Base-by-base conservation (phyloP, 2,329 filamentous ascomycete species). In the Sordariomycetes sp. region DNA sequence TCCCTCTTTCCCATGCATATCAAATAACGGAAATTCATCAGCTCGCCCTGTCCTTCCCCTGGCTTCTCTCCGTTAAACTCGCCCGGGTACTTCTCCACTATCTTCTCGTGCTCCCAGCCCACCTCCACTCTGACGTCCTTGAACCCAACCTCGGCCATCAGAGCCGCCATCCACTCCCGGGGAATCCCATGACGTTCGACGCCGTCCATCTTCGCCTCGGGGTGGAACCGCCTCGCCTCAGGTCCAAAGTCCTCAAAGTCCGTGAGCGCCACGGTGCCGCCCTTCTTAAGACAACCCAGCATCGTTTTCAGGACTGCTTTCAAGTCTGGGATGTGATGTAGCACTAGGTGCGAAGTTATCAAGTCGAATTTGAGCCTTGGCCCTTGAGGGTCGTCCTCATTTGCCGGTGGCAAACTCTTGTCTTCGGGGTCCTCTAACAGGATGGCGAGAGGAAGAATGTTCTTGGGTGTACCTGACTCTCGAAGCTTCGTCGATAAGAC, bases 161-260 rank as follows among this genome's bases (percentile, higher is more conserved):
- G 55, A 3, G 25, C 17, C 2, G 48, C 55, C n/a, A 78, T 72
- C 59, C 72, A 72, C 0, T 61, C 62, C 34, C 67, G 65, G 28
- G 67, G 64, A 42, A 82, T 74, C 1, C 79, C 79, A 64, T 82
- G 77, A 54, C 76, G 65, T 65, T 80, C 76, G 1, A 82, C 79
- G 1, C 77, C 78, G 0, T 69, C 69, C 70, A 80, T 74, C 65
- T 78, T 80, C 24, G 62, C 62, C 61, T 72, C 67, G 0, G 79
- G 74, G 65, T 83, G 79, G 62, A 82, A 82, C 53, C 65, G 66
- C 35, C 73, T 68, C 1, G 78, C 76, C 51, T 75, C 74, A 0
- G 73, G 72, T 0, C 79, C 79, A 63, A 76, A 77, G 60, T 82
- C 74, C 63, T 82, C 78, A 63, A 77, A 83, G 62, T 82, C 80